These are phyloP conservation scores for Pleurotus tuber-regium DNA, from an alignment of 768 basidiomycete species.

Conservation along the genomic window DNA sequence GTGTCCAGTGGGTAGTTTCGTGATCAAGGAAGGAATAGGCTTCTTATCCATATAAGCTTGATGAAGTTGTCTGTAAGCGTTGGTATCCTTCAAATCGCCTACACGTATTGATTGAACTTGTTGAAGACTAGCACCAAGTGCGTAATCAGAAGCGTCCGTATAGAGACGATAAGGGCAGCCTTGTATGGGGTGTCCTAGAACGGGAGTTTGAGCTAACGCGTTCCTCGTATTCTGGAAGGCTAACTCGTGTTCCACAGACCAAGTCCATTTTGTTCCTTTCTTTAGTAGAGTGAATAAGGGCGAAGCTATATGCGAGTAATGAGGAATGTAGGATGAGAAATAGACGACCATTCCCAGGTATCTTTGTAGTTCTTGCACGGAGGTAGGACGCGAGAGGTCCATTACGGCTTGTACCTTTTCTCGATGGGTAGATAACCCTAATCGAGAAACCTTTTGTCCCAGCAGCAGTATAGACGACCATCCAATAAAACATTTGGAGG, in stretches of 20 bases:
- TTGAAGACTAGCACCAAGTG: slow-evolving; percentile 10
- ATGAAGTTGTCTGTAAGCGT: not conserved
- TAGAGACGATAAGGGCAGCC: slow-evolving; percentile 24
- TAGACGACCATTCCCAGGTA: slow-evolving; percentile 18
- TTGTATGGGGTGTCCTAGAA: slow-evolving; percentile 18
- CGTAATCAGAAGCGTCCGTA: slow-evolving; percentile 18
- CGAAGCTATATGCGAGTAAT: slow-evolving; percentile 6
- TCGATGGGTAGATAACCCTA: slow-evolving; percentile 11
- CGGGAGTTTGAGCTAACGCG: slow-evolving; percentile 18
- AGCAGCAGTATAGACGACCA: too few relatives aligned
- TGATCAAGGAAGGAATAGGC: not conserved
- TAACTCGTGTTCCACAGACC: slow-evolving; percentile 12
- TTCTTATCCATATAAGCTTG: slow-evolving; percentile 12
- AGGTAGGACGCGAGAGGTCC: not conserved
- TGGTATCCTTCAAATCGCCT: slow-evolving; percentile 12
- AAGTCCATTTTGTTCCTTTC: not conserved
- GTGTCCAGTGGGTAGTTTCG: too few relatives aligned
- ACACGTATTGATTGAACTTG: slow-evolving; percentile 14
- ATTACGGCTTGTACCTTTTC: slow-evolving; percentile 10
- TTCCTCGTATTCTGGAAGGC: slow-evolving; percentile 20
- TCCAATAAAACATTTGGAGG: too few relatives aligned
- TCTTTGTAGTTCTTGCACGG: slow-evolving; percentile 12
- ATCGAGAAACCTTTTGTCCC: not conserved
- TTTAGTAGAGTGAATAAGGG: slow-evolving; percentile 8
- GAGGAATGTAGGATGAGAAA: slow-evolving; percentile 12